Percentiles rank a stretch among this genome's conserved stretches.
Evolutionary conservation across 352 stramenopile species (phyloP).

Genomic region (Nothophytophthora sp.): DNA sequence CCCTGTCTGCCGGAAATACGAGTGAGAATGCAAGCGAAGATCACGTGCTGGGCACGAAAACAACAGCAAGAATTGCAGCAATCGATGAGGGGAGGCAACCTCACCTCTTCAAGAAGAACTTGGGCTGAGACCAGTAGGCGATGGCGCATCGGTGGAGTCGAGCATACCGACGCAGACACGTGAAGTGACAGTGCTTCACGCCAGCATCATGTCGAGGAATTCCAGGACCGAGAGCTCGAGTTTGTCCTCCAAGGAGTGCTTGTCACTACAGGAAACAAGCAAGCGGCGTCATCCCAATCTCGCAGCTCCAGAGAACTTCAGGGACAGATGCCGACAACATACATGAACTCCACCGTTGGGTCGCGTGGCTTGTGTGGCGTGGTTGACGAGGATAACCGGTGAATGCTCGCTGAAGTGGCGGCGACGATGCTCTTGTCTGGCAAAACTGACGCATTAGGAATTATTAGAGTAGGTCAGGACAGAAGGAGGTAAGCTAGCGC

Average conservation of each 20-base stretch:
- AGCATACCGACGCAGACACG: too few species aligned
- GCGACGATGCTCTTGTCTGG: background rate
- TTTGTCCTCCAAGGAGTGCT: conserved; percentile 47
- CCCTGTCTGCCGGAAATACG: conserved; percentile 86
- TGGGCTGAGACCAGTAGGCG: background rate
- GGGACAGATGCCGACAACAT: conserved; percentile 4
- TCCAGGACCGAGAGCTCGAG: conserved; percentile 54
- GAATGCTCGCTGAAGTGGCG: conserved; percentile 4
- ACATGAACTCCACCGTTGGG: conserved; percentile 28
- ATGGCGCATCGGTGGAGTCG: background rate
- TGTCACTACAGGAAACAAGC: conserved; percentile 29
- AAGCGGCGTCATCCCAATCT: background rate
- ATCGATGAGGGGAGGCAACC: too few species aligned
- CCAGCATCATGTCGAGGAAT: conserved; percentile 68
- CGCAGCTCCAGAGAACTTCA: background rate
- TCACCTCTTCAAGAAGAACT: too few species aligned
- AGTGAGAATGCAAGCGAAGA: too few species aligned
- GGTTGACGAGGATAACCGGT: conserved; percentile 3
- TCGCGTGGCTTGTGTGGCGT: conserved; percentile 7
- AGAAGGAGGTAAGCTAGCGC: conserved; percentile 28
- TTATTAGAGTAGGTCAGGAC: conserved; percentile 43
- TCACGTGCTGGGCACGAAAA: too few species aligned
- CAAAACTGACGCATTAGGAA: conserved; percentile 27
- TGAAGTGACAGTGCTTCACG: conserved; percentile 35
- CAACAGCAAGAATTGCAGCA: too few species aligned